A percentile compares a stretch with the other conserved stretches of the same genome.
Evolutionary conservation across 176 grass and related monocot species (phyloP).

Genomic region (Hordeum vulgare): DNA sequence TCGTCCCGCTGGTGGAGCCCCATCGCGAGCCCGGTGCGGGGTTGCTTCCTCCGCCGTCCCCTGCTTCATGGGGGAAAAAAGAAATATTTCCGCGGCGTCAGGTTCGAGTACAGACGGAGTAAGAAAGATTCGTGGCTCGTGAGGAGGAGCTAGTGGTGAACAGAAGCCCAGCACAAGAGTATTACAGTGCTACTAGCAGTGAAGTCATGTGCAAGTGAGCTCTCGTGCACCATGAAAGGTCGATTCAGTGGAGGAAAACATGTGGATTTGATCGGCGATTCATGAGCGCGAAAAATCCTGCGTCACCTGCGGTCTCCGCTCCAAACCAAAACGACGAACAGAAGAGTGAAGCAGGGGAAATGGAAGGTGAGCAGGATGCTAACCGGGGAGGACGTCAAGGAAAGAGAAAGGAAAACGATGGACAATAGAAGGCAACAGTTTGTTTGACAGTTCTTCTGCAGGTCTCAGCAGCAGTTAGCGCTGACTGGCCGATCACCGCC

Average conservation of each 20-base stretch:
- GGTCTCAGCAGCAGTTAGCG: not conserved
- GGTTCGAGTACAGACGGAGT: not conserved
- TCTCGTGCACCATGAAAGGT: not conserved
- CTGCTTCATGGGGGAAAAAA: constrained; percentile 35
- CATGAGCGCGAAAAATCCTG: not conserved
- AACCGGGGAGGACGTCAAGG: not conserved
- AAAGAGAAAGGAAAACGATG: constrained; percentile 1
- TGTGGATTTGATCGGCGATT: not conserved
- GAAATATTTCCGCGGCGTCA: constrained; percentile 26
- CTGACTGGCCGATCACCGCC: not conserved
- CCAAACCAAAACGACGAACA: not conserved
- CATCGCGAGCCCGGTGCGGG: constrained; percentile 5
- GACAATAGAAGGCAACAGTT: not conserved
- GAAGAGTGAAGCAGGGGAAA: not conserved
- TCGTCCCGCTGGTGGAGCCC: constrained; percentile 7
- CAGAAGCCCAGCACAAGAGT: not conserved
- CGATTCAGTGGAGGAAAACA: not conserved
- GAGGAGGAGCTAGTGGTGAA: not conserved
- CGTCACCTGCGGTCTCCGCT: not conserved
- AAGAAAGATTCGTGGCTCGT: not conserved
- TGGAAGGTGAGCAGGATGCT: not conserved
- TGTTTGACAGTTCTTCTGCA: not conserved
- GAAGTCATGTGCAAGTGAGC: not conserved
- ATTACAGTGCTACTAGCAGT: not conserved
- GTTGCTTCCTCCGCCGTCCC: constrained; percentile 19